Evolutionary conservation across 768 basidiomycete species (phyloP).

Genomic region (Trametes punicea): DNA sequence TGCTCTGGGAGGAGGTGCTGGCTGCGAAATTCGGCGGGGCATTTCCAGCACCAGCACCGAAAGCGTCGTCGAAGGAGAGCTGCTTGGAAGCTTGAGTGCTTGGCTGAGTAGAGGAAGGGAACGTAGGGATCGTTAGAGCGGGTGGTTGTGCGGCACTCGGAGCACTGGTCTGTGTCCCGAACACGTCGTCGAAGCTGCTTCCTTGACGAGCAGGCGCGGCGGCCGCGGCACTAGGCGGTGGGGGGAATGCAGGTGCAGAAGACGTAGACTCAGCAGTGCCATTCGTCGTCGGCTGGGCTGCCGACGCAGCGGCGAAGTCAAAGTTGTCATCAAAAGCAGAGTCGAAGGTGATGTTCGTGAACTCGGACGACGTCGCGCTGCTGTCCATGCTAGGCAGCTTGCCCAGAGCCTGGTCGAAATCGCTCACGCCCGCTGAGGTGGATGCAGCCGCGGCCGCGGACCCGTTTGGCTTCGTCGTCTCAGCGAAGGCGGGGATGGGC

Average conservation of each 20-base stretch:
- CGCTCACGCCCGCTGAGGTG: slow-evolving; percentile 42
- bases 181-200: slow-evolving; percentile 36
- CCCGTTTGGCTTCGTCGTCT: slow-evolving; percentile 17
- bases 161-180: slow-evolving; percentile 19
- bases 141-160: neutral
- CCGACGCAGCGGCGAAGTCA: slow-evolving; percentile 50
- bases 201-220: slow-evolving; percentile 16
- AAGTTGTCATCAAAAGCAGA: slow-evolving; percentile 63
- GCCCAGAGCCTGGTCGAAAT: slow-evolving; percentile 75
- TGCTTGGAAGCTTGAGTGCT: slow-evolving; percentile 2
- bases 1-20: slow-evolving; percentile 15
- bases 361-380: slow-evolving; percentile 32
- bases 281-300: slow-evolving; percentile 31
- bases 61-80: slow-evolving; percentile 47
- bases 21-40: slow-evolving; percentile 1
- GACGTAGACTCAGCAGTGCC: slow-evolving; percentile 21
- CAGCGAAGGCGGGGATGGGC: slow-evolving; percentile 14
- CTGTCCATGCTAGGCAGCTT: slow-evolving; percentile 38
- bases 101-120: slow-evolving; percentile 5
- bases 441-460: slow-evolving; percentile 3
- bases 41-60: slow-evolving; percentile 37
- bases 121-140: slow-evolving; percentile 8
- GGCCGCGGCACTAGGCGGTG: slow-evolving; percentile 11
- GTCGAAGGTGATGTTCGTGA: slow-evolving; percentile 56
- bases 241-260: slow-evolving; percentile 11